phyloP scores from a whole-genome alignment of 805 yeast species.

The Grigorovia transvaalensis region DNA sequence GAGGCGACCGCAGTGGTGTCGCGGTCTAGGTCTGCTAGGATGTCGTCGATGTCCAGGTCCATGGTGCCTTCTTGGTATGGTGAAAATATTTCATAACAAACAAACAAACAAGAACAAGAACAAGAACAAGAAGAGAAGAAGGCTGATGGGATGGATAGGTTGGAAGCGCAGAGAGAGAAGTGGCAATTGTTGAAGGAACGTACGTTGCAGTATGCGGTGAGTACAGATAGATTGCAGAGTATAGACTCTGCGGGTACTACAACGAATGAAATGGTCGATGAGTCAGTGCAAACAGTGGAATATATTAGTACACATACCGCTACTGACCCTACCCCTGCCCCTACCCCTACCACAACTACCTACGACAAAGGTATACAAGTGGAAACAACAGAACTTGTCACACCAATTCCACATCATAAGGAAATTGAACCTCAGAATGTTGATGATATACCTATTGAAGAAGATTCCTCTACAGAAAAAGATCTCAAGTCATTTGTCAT shows the following conservation, averaged over 20 bases:
- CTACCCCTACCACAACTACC: constrained; percentile 5
- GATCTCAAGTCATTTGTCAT: not conserved
- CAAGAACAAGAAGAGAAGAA: not conserved
- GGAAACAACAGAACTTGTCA: constrained; percentile 1
- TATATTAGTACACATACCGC: no score
- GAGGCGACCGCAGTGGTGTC: constrained; percentile 30
- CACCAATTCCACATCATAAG: not conserved
- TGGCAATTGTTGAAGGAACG: constrained; percentile 42
- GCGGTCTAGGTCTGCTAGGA: constrained; percentile 53
- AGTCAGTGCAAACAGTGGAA: no score
- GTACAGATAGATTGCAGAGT: constrained; percentile 2
- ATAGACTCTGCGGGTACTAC: not conserved
- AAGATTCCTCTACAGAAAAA: not conserved
- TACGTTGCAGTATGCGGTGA: not conserved
- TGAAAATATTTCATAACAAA: not conserved
- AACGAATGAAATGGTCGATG: not conserved
- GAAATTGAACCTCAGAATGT: not conserved
- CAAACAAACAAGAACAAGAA: no score
- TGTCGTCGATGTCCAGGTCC: constrained; percentile 58
- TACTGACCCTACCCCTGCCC: no score
- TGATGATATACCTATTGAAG: not conserved
- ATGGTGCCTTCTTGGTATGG: constrained; percentile 4
- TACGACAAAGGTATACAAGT: constrained; percentile 22
- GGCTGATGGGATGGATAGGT: constrained; percentile 22
- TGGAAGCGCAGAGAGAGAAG: constrained; percentile 43